A percentile compares a stretch with the other conserved stretches of the same genome.
phyloP scores from a whole-genome alignment of 495 filamentous ascomycete species.

The Chaetomium cochliodes region DNA sequence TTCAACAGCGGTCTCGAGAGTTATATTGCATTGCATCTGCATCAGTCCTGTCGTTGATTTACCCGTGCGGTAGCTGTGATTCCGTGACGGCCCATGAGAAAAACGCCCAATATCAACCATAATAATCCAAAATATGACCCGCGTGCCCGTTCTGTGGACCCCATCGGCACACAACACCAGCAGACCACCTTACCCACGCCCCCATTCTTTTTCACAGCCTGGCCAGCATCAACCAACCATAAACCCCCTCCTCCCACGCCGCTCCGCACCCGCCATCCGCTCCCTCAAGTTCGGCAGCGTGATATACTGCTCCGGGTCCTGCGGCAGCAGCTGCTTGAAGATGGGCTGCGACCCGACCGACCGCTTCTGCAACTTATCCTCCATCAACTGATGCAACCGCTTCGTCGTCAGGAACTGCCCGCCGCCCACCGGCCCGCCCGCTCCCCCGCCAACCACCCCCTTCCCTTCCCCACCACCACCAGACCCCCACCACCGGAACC shows the following conservation, averaged over 20 bases:
- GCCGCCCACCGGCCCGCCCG: not conserved
- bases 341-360: conserved; percentile 35
- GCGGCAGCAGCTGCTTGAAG: conserved; percentile 39
- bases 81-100: no score
- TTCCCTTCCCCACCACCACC: not conserved
- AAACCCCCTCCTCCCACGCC: conserved; percentile 16
- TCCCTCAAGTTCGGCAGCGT: conserved; percentile 33
- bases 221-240: not conserved
- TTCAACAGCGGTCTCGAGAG: no score
- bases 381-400: conserved; percentile 38
- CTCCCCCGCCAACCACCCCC: not conserved
- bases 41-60: no score
- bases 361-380: conserved; percentile 34
- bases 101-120: no score
- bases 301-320: conserved; percentile 38
- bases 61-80: no score
- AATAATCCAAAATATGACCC: no score
- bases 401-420: conserved; percentile 31
- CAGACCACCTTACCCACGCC: no score
- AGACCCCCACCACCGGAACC: not conserved
- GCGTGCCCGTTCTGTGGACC: no score
- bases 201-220: not conserved
- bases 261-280: not conserved
- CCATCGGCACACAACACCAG: not conserved
- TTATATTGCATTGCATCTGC: no score